These are phyloP conservation scores for Apiospora marii DNA, from an alignment of 2,329 filamentous ascomycete species.

Conservation along the genomic window DNA sequence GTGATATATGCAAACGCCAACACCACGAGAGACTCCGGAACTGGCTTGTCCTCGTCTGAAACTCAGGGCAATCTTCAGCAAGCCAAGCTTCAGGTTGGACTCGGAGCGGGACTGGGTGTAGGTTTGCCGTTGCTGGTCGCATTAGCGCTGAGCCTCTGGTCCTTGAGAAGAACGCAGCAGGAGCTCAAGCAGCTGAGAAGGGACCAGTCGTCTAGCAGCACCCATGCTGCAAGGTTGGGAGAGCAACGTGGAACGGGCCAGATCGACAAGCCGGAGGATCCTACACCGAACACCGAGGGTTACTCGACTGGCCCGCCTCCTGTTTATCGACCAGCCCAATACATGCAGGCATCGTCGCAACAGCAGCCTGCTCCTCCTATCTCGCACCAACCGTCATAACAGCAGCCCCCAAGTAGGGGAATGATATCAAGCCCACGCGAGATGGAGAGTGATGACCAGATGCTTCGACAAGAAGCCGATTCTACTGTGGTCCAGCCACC, in stretches of 20 bases:
- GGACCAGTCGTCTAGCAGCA: background rate
- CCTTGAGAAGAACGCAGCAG: background rate
- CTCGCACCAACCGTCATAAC: background rate
- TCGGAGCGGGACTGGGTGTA: conserved; percentile 8
- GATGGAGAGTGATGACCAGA: background rate
- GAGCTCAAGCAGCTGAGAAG: conserved; percentile 7
- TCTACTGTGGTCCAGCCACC: background rate
- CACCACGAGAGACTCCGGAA: background rate
- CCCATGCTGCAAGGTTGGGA: background rate
- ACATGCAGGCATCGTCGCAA: background rate
- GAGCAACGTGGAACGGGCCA: background rate
- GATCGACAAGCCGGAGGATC: too few relatives aligned
- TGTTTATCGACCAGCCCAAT: background rate
- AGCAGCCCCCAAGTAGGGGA: background rate
- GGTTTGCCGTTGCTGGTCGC: background rate
- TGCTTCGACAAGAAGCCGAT: background rate
- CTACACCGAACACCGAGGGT: background rate
- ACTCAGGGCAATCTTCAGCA: background rate
- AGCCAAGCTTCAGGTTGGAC: background rate
- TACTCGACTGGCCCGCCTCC: background rate
- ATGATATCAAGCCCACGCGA: background rate
- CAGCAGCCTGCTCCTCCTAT: background rate
- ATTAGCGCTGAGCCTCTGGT: background rate
- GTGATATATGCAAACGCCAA: background rate
- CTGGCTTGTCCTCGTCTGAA: background rate